Evolutionary conservation across 1,284 basidiomycete genomes (phyloP), one percentile per base, ranked within the genome.

Genomic region (Nidula niveotomentosa): DNA sequence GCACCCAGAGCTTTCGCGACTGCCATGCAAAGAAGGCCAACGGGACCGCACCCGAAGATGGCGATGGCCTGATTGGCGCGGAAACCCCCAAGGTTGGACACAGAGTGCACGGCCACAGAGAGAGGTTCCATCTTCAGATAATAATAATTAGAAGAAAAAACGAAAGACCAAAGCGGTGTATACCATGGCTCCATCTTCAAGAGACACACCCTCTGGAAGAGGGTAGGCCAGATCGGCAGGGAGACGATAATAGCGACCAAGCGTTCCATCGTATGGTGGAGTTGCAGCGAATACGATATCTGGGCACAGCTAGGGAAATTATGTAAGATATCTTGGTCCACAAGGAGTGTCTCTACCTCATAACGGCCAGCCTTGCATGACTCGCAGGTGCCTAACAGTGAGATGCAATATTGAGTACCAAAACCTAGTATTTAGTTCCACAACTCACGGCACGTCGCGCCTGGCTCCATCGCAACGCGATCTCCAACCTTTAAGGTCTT

Each of bases 21-120:
- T 3, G 93, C 95, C 86, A 96, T 95, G 68, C 87, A 90, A 36
- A 98, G 83, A 15, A 98, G 79, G 13, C 95, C 95, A 58, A 98
- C 93, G 7, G 96, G 96, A 1, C 96, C 96, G 57, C 95, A 96
- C 30, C 89, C 89, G 63, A 96, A 94, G 56, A 98, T 77, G 23
- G 83, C 84, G 58, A 94, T 84, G 46, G 84, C 84, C 69, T 92
- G 85, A 65, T 84, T 85, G 37, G 90, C 76, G 51, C 82, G 83
- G 69, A 97, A 79, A 39, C 80, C 75, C 18, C 90, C 95, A 39
- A 94, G 79, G 62, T 83, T 91, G 48, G 85, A 83, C 36, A 97
- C 89, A 1, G 93, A 88, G 71, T 98, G 95, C 10, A 97, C 84
- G 6, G 87, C 96, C 36, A 98, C 96, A 13, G 93, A 86, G 41